Evolutionary conservation across 2,329 filamentous ascomycete genomes (phyloP), one percentile per base, ranked within the genome.

Genomic region (Orbilia oligospora): DNA sequence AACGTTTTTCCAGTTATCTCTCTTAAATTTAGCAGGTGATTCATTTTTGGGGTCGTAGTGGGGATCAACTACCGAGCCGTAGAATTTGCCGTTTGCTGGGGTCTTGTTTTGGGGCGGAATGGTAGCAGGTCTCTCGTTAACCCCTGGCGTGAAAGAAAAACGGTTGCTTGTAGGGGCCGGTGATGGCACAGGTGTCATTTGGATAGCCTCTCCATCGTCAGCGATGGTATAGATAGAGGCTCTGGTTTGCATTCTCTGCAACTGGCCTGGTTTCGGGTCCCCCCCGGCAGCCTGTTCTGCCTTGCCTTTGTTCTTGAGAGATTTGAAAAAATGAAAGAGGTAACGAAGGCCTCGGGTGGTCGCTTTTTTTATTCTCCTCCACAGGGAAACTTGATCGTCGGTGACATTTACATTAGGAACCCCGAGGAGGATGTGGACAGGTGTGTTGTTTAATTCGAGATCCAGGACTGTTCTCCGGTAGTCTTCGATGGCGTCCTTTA

Each of bases 401-500:
- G 92, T 90, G 14, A 94, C 93, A 82, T 99, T 99, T 82, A 97
- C 94, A 82, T 99, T 99, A 81, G 91, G 88, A 91, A 93, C 98
- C 80, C 94, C 91, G 12, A 93, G 87, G 20, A 99, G 87, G 76
- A 95, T 90, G 85, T 99, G 95, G 9, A 98, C 93, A 0, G 94
- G 93, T 1, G 96, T 96, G 83, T 99, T 98, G 85, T 99, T 99
- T 80, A 99, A 88, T 82, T 97, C 92, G 80, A 91, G 97, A 84
- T 99, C 96, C 51, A 97, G 90, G 49, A 94, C 87, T 0, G 95
- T 98, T 85, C 96, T 89, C 82, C 96, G 89, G 87, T 93, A 98
- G 85, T 99, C 96, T 85, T 99, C 96, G 80, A 98, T 91, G 18
- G 91, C 96, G 84, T 99, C 96, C 85, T 98, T 99, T 84, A 97